Evolutionary conservation across 805 yeast species (phyloP).

Genomic region (Saturnispora silvae): DNA sequence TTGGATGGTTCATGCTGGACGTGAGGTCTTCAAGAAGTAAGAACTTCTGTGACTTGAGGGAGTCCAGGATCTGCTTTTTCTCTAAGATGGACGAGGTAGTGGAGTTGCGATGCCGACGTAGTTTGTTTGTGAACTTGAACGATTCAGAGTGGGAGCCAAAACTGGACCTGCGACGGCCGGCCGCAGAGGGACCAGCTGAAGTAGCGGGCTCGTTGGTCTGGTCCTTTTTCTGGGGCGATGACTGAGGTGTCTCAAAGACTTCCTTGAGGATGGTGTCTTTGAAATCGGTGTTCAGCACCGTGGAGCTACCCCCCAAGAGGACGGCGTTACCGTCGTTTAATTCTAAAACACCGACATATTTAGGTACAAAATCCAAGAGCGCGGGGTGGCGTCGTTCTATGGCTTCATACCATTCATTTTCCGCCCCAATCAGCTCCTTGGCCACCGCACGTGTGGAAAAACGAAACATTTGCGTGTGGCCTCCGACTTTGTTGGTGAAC

Average conservation of each 20-base stretch:
- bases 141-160: constrained; percentile 7
- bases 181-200: constrained; percentile 7
- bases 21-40: constrained; percentile 87
- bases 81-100: constrained; percentile 15
- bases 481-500: constrained; percentile 91
- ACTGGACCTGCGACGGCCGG: constrained; percentile 4
- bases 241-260: constrained; percentile 48
- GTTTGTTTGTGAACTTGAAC: constrained; percentile 8
- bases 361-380: constrained; percentile 78
- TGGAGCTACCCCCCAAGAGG: constrained; percentile 19
- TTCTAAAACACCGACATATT: constrained; percentile 86
- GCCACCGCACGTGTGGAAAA: constrained; percentile 90
- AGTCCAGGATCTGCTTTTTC: constrained; percentile 14
- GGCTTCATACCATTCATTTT: constrained; percentile 84
- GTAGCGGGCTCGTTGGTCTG: constrained; percentile 8
- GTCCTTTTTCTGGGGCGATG: constrained; percentile 2
- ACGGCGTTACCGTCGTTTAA: constrained; percentile 32
- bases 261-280: constrained; percentile 64
- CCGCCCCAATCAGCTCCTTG: constrained; percentile 83
- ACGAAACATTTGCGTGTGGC: constrained; percentile 93
- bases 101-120: constrained; percentile 22
- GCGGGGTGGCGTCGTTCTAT: constrained; percentile 72
- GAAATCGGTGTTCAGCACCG: constrained; percentile 58
- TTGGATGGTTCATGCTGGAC: constrained; percentile 68
- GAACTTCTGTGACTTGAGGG: constrained; percentile 45